These are phyloP conservation scores for Straminergon stramineum DNA, from an alignment of 225 moss, liverwort and hornwort genomes.

Conservation along the genomic window DNA sequence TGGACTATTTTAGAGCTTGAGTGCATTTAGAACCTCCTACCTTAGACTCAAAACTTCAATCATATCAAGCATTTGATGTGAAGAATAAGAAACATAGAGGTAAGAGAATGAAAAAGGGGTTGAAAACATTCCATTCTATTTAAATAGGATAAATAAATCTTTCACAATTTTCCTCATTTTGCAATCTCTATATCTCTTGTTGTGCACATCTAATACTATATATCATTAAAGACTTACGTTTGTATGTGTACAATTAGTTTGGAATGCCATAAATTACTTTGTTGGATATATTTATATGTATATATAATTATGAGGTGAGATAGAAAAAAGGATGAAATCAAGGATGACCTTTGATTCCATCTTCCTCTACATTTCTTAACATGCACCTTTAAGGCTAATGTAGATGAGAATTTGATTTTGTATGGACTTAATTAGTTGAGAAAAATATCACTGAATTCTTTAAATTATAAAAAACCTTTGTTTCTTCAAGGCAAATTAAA, in stretches of 20 bases:
- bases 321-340: too few species aligned
- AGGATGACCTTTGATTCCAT: not conserved
- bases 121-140: not conserved
- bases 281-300: not conserved
- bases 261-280: not conserved
- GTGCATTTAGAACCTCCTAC: too few species aligned
- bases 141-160: not conserved
- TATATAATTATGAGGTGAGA: too few species aligned
- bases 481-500: not conserved
- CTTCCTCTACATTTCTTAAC: not conserved
- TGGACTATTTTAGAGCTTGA: too few species aligned
- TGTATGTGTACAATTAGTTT: too few species aligned
- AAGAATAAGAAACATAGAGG: not conserved
- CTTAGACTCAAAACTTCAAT: not conserved
- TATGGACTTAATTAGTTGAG: not conserved
- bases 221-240: not conserved
- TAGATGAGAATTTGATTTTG: not conserved
- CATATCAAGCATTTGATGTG: not conserved
- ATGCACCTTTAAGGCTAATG: accelerated
- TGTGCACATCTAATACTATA: not conserved
- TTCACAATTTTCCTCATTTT: not conserved
- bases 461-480: not conserved
- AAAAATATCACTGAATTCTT: not conserved
- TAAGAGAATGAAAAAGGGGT: accelerated
- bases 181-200: accelerated